Base-by-base conservation (phyloP, 306 rosid species). In the Purshia tridentata region DNA sequence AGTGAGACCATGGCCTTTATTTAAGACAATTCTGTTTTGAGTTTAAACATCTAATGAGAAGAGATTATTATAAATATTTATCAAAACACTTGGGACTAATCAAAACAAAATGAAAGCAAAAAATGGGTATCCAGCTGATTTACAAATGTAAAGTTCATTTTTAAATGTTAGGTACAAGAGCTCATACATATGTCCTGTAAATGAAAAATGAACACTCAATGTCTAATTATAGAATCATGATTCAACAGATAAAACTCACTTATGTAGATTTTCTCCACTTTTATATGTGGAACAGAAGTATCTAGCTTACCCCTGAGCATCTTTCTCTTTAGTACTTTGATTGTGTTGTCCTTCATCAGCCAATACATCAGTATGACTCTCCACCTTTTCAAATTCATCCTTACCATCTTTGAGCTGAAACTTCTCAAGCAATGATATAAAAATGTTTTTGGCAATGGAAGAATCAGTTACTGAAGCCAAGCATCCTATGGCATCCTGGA, bases 401-500 rank as follows among this genome's bases (percentile, higher is more conserved):
- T 75, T 83, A 67, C 65, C 72, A 72, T 81, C 88, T 50, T 82
- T 67, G 60, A 84, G 68, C 64, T 85, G 81, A 78, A 82, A 86
- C 75, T 78, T 87, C 84, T 81, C 72, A 12, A 89, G 79, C 65
- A 91, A 66, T 49, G 91, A 88, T 65, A 77, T 3, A 73, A 93
- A 77, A 52, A 82, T 73, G 59, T 78, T 84, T 83, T 86, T 84
- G 69, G 78, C 74, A 55, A 84, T 67, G 59, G 89, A 83, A 65
- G 98, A 84, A 90, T 91, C 96, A 20, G 88, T 72, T 60, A 93
- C 81, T 19, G 92, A 91, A 76, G 94, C 96, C 82, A 93, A 80
- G 84, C 97, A 91, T 78, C 90, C 84, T 78, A 93, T 85, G 54
- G 96, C 91, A 82, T 84, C 91, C 98, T 93, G 86, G 69, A 87